These are phyloP conservation scores for Rhamnella rubrinervis DNA, from an alignment of 331 rosid genomes.

Conservation along the genomic window DNA sequence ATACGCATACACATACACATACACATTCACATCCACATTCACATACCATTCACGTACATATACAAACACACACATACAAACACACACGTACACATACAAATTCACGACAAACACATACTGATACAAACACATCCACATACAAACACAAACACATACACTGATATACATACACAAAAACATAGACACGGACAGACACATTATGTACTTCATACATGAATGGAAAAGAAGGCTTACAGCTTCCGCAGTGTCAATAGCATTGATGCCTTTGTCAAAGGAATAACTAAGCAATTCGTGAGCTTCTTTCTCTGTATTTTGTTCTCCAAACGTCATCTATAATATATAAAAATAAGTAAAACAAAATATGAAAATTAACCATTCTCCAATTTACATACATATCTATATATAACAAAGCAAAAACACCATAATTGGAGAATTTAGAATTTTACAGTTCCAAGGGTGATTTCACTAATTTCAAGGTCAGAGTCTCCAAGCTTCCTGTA, in stretches of 20 bases:
- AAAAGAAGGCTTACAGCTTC: conserved; percentile 57
- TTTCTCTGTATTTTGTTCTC: conserved; percentile 82
- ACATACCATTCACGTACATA: neutral
- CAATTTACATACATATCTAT: neutral
- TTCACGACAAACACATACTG: too few relatives aligned
- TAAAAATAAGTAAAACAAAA: neutral
- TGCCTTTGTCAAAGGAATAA: conserved; percentile 67
- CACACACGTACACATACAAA: too few relatives aligned
- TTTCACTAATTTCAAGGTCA: conserved; percentile 75
- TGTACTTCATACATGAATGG: neutral
- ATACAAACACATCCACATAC: neutral
- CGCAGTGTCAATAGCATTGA: conserved; percentile 73
- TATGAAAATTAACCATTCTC: neutral
- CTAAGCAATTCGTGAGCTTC: conserved; percentile 72
- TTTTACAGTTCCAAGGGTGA: conserved; percentile 78
- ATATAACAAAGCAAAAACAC: neutral
- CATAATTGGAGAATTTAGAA: neutral
- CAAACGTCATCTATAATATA: conserved; percentile 70
- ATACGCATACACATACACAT: neutral
- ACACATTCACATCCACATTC: neutral
- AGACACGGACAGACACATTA: neutral
- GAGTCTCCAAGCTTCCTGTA: conserved; percentile 78
- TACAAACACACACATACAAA: too few relatives aligned
- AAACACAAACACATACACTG: too few relatives aligned
- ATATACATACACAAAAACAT: too few relatives aligned